phyloP scores from a whole-genome alignment of 495 filamentous ascomycete species.

The Choiromyces venosus region DNA sequence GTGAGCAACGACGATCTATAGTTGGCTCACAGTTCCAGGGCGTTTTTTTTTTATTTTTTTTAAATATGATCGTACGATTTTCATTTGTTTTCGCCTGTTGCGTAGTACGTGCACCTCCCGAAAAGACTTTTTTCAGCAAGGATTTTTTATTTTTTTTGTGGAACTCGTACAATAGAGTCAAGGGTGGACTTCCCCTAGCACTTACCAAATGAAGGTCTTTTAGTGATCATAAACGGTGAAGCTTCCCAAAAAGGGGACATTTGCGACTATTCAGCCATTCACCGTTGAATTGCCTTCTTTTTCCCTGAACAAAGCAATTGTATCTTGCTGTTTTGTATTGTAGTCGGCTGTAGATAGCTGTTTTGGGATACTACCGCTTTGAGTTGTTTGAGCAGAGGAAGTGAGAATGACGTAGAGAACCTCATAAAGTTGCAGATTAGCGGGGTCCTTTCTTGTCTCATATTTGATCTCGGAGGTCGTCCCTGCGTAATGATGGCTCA shows the following conservation, averaged over 20 bases:
- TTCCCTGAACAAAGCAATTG: constrained; percentile 2
- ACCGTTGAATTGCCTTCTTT: constrained; percentile 18
- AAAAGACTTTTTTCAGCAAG: constrained; percentile 6
- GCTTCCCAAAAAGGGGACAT: neutral
- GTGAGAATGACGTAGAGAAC: neutral
- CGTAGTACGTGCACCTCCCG: constrained; percentile 11
- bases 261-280: neutral
- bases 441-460: neutral
- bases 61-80: constrained; percentile 33
- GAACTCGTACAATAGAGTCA: constrained; percentile 13
- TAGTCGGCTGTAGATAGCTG: constrained; percentile 19
- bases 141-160: constrained; percentile 22
- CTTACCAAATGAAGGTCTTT: neutral
- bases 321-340: constrained; percentile 10
- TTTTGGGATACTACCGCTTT: constrained; percentile 27
- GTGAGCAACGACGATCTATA: neutral
- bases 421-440: neutral
- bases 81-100: constrained; percentile 20
- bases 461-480: neutral
- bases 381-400: neutral
- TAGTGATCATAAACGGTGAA: constrained; percentile 5
- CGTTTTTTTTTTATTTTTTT: neutral
- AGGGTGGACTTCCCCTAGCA: constrained; percentile 2
- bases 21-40: neutral
- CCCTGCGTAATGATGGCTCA: neutral